phyloP scores from a whole-genome alignment of 1,139 yeast genomes.

The Yarrowia galli region DNA sequence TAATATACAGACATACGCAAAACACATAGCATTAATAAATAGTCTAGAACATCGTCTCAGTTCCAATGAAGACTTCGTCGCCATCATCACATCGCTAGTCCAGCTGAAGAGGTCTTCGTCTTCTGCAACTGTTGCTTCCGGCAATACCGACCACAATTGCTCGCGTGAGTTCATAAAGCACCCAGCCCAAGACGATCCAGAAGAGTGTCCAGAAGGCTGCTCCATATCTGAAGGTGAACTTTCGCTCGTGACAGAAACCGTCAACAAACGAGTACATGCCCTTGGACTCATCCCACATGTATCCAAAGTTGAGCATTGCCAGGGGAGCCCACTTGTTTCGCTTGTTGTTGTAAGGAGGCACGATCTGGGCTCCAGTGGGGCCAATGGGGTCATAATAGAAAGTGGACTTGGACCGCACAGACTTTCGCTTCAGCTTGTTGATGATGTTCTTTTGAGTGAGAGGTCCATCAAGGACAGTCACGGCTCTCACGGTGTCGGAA shows the following conservation, averaged over 20 bases:
- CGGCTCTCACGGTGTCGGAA: conserved; percentile 43
- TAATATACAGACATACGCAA: not conserved
- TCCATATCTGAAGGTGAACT: conserved; percentile 41
- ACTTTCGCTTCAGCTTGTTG: not conserved
- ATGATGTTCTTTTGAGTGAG: conserved; percentile 21
- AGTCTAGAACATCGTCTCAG: not conserved
- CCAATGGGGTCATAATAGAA: conserved; percentile 44
- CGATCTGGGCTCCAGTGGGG: conserved; percentile 41
- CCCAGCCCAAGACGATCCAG: conserved; percentile 39
- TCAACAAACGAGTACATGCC: conserved; percentile 46
- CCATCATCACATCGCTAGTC: conserved; percentile 1
- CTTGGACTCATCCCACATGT: conserved; percentile 44
- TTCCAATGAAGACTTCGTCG: no score
- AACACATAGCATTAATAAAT: conserved; percentile 4
- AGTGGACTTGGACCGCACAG: conserved; percentile 37
- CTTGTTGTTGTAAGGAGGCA: conserved; percentile 42
- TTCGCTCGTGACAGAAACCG: conserved; percentile 44
- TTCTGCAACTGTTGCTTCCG: conserved; percentile 14
- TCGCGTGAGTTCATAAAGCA: conserved; percentile 35
- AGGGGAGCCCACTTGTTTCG: conserved; percentile 43
- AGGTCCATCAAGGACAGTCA: conserved; percentile 43
- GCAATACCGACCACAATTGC: conserved; percentile 15
- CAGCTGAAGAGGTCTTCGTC: conserved; percentile 21
- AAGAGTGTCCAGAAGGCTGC: conserved; percentile 39
- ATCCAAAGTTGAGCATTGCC: conserved; percentile 44